Evolutionary conservation across 352 stramenopile genomes (phyloP), one percentile per base, ranked within the genome.

Genomic region (Globisporangium middletonii): DNA sequence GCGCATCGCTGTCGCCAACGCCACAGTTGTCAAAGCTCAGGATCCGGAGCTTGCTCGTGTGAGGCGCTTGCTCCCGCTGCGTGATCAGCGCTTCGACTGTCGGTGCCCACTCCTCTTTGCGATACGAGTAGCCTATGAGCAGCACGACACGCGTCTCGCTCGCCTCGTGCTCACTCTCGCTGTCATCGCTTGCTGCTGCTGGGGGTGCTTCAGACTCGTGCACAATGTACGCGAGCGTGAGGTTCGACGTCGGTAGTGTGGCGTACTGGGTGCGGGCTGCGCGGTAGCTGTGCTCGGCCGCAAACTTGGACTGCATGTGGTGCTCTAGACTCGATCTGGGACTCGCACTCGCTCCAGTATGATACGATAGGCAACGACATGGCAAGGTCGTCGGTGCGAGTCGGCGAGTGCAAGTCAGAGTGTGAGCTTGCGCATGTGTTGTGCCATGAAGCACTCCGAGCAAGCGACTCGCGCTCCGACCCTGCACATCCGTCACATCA

Each of bases 11-110:
- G 35, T 50, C 42, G n/a, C 78, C 79, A 1, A 76, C 64, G 23
- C 74, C 79, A 33, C 79, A 74, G 65, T 87, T 89, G 60, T 86
- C 79, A 19, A 89, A 69, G 9, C 69, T 82, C 50, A 86, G 41
- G 18, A 89, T 52, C 50, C 77, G 65, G 49, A 85, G 63, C 30
- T 63, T 65, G 46, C 60, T 68, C 38, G 45, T 46, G n/a, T 35
- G 13, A 12, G 49, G 33, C 4, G 50, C 33, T n/a, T 55, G 37
- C 1, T 58, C 33, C 69, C 69, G 75, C 50, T 71, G 54, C 16
- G 62, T 66, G 16, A 80, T 56, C 26, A 83, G 48, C 6, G 48
- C 52, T 37, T 77, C 59, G 15, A 83, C 50, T 1, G 67, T 53
- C 5, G 71, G 53, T 1, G 69, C 62, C 73, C 73, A 83, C 28